Evolutionary conservation across 2,329 filamentous ascomycete species (phyloP), one percentile per base, ranked within the genome.

Genomic region (Fusarium multiceps): DNA sequence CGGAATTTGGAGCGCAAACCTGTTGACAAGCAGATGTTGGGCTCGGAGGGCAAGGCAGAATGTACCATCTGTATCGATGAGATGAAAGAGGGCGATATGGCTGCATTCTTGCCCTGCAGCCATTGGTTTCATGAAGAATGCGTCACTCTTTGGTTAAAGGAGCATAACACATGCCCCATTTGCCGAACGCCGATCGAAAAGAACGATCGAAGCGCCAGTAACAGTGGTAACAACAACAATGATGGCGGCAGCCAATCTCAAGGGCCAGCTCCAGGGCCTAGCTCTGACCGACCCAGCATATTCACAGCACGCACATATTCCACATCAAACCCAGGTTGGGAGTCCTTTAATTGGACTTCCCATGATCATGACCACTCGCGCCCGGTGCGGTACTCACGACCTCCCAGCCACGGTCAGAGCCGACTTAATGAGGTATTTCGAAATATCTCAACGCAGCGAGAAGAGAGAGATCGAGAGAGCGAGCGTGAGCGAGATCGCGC

Each of bases 31-130:
- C 86, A 90, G 43, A 90, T 97, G 87, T 83, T 97, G 8, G 86
- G 84, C 2, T 77, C 82, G 0, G 87, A 89, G 56, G 87, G 86
- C 9, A 92, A 91, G 61, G 91, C 89, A 43, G 94, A 98, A 76
- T 99, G 96, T 79, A 94, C 93, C 37, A 97, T 99, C 62, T 99
- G 96, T 80, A 97, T 98, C 83, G 94, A 98, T 58, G 88, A 92
- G 28, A 90, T 97, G 66, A 85, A 88, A 27, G 76, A 92, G 37
- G 92, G 89, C 13, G 89, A 92, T 30, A 89, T 92, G 76, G 93
- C 95, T 7, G 88, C 92, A 0, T 86, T 90, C 47, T 81, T 99
- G 53, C 94, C 94, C 0, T 99, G 96, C 81, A 91, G 89, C 63
- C 96, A 99, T 77, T 97, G 93, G 93, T 98, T 97, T 78, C 95